A percentile compares a stretch with the other conserved stretches of the same genome.
phyloP scores from a whole-genome alignment of 805 yeast genomes.

The Debaryomyces prosopidis region DNA sequence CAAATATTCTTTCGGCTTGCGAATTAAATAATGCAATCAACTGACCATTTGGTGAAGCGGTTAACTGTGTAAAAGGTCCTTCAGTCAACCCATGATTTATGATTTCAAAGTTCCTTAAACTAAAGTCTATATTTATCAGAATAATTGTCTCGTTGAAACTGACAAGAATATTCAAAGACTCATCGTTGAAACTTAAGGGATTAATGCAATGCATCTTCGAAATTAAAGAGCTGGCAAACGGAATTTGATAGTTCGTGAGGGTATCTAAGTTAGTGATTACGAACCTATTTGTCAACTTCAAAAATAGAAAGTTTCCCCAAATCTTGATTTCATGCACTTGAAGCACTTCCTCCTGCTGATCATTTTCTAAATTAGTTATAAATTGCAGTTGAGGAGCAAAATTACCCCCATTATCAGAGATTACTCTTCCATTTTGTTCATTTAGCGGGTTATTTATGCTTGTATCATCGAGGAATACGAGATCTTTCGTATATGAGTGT shows the following conservation, averaged over 20 bases:
- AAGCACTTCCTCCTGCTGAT: constrained; percentile 28
- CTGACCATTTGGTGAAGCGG: constrained; percentile 55
- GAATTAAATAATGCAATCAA: constrained; percentile 50
- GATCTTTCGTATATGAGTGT: constrained; percentile 26
- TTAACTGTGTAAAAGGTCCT: constrained; percentile 47
- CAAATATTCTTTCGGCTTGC: constrained; percentile 43
- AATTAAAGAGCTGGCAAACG: constrained; percentile 20
- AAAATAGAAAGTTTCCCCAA: constrained; percentile 45
- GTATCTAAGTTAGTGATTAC: constrained; percentile 38
- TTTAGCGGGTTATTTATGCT: neutral
- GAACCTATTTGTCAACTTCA: constrained; percentile 36
- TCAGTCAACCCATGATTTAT: constrained; percentile 43
- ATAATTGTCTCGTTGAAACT: constrained; percentile 29
- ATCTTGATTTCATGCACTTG: constrained; percentile 28
- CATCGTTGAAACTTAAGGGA: constrained; percentile 9
- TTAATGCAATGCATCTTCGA: constrained; percentile 22
- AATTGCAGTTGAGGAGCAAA: neutral
- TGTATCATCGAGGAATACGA: constrained; percentile 16
- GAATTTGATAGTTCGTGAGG: constrained; percentile 41
- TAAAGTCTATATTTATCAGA: constrained; percentile 24
- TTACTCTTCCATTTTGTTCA: neutral
- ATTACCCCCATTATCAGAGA: neutral
- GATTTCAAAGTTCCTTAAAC: constrained; percentile 22
- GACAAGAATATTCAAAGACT: constrained; percentile 20
- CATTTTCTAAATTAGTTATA: constrained; percentile 35